These are phyloP conservation scores for Mycocalia duriaeana DNA, from an alignment of 1,284 basidiomycete species.

Conservation along the genomic window DNA sequence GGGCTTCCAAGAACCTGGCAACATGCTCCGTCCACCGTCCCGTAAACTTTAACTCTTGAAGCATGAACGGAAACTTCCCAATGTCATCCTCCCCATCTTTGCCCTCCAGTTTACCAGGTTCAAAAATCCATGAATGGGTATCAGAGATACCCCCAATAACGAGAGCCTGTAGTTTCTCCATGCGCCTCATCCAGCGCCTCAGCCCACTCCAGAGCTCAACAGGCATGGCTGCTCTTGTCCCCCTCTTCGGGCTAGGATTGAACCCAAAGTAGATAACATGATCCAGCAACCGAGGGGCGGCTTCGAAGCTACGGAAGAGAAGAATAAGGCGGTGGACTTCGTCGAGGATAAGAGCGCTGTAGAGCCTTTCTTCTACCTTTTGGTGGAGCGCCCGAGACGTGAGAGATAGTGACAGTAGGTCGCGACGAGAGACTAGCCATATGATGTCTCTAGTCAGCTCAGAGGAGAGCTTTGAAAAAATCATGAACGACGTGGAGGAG, in stretches of 20 bases:
- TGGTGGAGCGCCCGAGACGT: conserved; percentile 28
- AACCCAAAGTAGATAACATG: conserved; percentile 25
- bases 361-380: conserved; percentile 24
- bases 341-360: conserved; percentile 17
- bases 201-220: conserved; percentile 22
- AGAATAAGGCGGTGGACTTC: conserved; percentile 17
- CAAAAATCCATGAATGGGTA: too few relatives aligned
- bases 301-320: conserved; percentile 19
- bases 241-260: conserved; percentile 14
- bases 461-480: conserved; percentile 18
- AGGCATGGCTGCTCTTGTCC: conserved; percentile 13
- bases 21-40: too few relatives aligned
- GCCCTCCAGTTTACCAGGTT: too few relatives aligned
- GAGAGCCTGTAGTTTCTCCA: conserved; percentile 23
- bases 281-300: conserved; percentile 17
- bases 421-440: conserved; percentile 8
- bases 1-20: too few relatives aligned
- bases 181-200: conserved; percentile 18
- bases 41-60: too few relatives aligned
- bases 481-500: conserved; percentile 1
- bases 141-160: too few relatives aligned
- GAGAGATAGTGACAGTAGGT: conserved; percentile 21
- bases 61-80: too few relatives aligned
- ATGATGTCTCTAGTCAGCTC: conserved; percentile 25
- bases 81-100: too few relatives aligned